Conservation (phyloP, 805 yeast species). For the Ogataea pilisensis region DNA sequence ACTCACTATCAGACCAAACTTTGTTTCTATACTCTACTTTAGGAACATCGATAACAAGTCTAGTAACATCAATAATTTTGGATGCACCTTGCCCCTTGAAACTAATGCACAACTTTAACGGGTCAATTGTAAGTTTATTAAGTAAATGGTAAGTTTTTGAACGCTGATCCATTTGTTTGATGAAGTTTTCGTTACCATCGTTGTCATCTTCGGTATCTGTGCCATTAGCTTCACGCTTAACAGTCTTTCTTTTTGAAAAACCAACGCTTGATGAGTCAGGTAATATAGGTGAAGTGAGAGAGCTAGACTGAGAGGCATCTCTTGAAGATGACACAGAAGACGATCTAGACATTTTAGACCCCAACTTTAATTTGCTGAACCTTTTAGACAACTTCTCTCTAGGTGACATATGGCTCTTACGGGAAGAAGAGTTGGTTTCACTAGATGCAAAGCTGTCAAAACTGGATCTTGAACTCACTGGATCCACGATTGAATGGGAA, state of each 20-base stretch:
- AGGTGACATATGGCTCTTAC: not conserved
- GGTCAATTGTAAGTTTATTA: constrained; percentile 28
- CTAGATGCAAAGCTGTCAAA: not conserved
- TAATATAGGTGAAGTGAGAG: no score
- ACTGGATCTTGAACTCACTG: constrained; percentile 8
- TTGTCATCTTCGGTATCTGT: constrained; percentile 7
- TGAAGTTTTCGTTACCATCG: constrained; percentile 33
- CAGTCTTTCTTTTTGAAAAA: not conserved
- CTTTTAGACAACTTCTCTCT: constrained; percentile 7
- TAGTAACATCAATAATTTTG: constrained; percentile 70
- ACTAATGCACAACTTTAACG: constrained; percentile 50
- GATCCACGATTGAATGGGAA: not conserved
- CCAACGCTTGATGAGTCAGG: not conserved
- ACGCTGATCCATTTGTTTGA: constrained; percentile 38
- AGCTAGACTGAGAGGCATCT: not conserved
- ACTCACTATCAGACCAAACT: constrained; percentile 71
- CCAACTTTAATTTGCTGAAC: constrained; percentile 8
- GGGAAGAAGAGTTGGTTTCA: not conserved
- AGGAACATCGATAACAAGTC: constrained; percentile 66
- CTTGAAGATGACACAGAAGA: not conserved
- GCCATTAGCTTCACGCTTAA: not conserved
- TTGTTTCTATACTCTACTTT: constrained; percentile 51
- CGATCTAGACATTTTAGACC: constrained; percentile 1
- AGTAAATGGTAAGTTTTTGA: constrained; percentile 40
- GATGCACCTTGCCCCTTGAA: constrained; percentile 73